These are phyloP conservation scores for Phytophthora pistaciae DNA, from an alignment of 352 stramenopile genomes.

Conservation along the genomic window DNA sequence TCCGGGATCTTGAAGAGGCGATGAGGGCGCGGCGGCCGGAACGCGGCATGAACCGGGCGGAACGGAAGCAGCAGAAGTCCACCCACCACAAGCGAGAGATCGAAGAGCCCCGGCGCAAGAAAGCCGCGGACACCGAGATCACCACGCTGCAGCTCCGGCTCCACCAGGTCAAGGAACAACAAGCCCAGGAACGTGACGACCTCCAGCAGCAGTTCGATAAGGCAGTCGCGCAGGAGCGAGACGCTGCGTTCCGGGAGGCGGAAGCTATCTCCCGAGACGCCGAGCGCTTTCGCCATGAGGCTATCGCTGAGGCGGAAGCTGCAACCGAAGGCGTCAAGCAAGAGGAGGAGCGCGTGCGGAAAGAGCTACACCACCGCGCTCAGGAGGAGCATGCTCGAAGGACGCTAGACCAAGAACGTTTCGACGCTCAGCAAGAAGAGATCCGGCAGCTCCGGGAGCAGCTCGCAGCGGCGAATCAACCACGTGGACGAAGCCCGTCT, in stretches of 20 bases:
- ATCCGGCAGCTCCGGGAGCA: neutral
- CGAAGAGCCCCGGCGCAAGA: neutral
- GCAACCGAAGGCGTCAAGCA: neutral
- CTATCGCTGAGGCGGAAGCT: neutral
- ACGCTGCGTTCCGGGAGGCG: neutral
- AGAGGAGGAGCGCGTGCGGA: neutral
- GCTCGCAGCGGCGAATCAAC: neutral
- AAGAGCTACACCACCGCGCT: neutral
- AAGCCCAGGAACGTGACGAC: neutral
- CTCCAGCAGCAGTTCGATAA: neutral
- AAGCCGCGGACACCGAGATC: neutral
- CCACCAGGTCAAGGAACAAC: neutral
- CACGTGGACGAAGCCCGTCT: neutral
- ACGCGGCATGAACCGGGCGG: neutral
- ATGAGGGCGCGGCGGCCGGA: neutral
- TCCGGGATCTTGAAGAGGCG: neutral
- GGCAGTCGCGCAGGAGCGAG: neutral
- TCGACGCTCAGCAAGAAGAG: neutral
- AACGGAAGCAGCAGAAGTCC: neutral
- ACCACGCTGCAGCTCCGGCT: neutral
- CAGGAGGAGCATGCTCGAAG: neutral
- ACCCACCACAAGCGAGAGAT: neutral
- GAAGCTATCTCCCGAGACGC: neutral
- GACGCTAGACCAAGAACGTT: neutral
- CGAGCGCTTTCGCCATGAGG: neutral